Conservation (phyloP, 1,284 basidiomycete genomes). For the Pseudomicrostroma phylloplanum region DNA sequence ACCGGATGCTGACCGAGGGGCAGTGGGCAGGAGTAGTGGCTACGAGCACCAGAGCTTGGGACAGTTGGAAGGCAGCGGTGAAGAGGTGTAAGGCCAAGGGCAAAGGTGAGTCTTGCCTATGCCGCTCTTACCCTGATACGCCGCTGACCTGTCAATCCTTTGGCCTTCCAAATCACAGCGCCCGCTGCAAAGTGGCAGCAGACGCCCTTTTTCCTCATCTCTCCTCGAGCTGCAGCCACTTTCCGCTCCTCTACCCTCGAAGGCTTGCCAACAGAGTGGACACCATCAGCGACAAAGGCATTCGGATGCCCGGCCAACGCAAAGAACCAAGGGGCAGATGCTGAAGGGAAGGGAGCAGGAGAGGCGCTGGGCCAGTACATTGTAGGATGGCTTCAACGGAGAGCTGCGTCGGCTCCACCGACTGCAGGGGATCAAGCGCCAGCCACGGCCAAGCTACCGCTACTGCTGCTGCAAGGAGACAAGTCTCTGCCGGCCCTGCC, state of each 20-base stretch:
- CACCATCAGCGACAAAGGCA: background rate
- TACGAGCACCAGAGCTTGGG: conserved; percentile 43
- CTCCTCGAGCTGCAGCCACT: background rate
- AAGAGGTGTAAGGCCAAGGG: background rate
- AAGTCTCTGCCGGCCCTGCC: conserved; percentile 35
- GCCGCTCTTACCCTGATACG: background rate
- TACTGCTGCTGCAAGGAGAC: conserved; percentile 44
- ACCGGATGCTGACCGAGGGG: background rate
- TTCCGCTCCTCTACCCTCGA: background rate
- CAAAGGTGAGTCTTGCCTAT: background rate
- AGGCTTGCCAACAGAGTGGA: background rate
- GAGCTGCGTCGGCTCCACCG: background rate
- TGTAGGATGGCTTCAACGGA: conserved; percentile 16
- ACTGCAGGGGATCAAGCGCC: conserved; percentile 5
- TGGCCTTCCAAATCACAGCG: conserved; percentile 16
- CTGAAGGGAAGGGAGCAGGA: conserved; percentile 28
- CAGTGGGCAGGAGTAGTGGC: conserved; percentile 31
- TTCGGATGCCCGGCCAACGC: background rate
- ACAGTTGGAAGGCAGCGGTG: conserved; percentile 37
- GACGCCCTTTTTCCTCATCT: conserved; percentile 36
- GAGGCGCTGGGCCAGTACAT: conserved; percentile 37
- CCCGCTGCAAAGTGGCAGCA: conserved; percentile 33
- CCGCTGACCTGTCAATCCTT: background rate
- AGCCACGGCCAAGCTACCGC: conserved; percentile 13
- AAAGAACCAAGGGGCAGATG: background rate